Evolutionary conservation across 2,329 filamentous ascomycete species (phyloP).

Genomic region (Gliomastix tumulicola): DNA sequence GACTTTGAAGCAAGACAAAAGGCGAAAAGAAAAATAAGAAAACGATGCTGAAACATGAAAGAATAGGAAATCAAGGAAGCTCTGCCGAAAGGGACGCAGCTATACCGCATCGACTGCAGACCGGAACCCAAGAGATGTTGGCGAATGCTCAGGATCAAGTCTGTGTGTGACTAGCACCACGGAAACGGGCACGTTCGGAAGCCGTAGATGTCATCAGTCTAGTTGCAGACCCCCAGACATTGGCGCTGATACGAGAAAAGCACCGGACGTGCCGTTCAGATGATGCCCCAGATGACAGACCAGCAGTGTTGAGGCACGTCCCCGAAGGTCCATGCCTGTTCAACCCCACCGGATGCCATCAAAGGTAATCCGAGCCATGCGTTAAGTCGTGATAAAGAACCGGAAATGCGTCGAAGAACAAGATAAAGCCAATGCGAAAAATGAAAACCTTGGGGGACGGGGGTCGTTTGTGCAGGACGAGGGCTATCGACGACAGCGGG

Average conservation of each 20-base stretch:
- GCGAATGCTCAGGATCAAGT: too few relatives aligned
- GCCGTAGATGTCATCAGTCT: too few relatives aligned
- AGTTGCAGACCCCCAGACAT: too few relatives aligned
- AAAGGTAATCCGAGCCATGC: slow-evolving; percentile 29
- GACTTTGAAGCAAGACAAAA: slow-evolving; percentile 14
- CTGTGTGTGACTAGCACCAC: too few relatives aligned
- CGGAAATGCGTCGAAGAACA: slow-evolving; percentile 31
- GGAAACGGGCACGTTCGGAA: too few relatives aligned
- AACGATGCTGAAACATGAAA: slow-evolving; percentile 5
- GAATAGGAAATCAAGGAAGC: slow-evolving; percentile 11
- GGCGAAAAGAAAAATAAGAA: slow-evolving; percentile 12
- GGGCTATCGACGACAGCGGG: slow-evolving; percentile 1
- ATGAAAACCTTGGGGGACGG: slow-evolving; percentile 9
- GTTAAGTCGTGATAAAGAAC: slow-evolving; percentile 20
- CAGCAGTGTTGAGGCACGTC: too few relatives aligned
- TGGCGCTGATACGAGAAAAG: too few relatives aligned
- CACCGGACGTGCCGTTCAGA: slow-evolving; percentile 34
- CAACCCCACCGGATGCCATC: slow-evolving; percentile 9
- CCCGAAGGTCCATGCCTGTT: too few relatives aligned
- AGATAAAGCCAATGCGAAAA: slow-evolving; percentile 31
- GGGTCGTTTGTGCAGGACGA: neutral
- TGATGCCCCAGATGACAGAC: slow-evolving; percentile 11
- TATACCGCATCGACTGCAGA: slow-evolving; percentile 28
- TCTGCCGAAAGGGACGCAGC: slow-evolving; percentile 20
- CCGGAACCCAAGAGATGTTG: neutral